A percentile compares a stretch with the other conserved stretches of the same genome.
phyloP scores from a whole-genome alignment of 2,329 filamentous ascomycete species.

The Arthrobotrys conoides region DNA sequence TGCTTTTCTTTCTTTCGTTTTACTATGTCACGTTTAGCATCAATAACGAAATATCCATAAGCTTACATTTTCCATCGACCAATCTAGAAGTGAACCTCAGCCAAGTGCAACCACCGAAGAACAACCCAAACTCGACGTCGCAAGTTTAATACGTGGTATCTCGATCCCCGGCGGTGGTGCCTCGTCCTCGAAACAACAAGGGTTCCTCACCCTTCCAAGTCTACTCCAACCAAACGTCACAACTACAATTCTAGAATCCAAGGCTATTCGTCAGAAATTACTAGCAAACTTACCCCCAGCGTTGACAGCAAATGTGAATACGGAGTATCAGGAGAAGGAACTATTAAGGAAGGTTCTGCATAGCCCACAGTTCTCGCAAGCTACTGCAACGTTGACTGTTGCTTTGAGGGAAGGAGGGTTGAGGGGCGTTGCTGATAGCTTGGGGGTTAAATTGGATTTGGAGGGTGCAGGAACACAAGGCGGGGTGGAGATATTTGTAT shows the following conservation, averaged over 20 bases:
- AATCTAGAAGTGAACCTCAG: slow-evolving; percentile 51
- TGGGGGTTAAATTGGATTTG: slow-evolving; percentile 82
- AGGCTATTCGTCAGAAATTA: slow-evolving; percentile 73
- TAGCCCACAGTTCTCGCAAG: slow-evolving; percentile 92
- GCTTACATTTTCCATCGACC: slow-evolving; percentile 47
- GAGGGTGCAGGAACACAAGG: slow-evolving; percentile 75
- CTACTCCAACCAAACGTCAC: slow-evolving; percentile 84
- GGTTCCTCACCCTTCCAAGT: slow-evolving; percentile 89
- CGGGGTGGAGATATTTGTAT: slow-evolving; percentile 89
- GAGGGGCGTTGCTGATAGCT: slow-evolving; percentile 87
- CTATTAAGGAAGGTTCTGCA: slow-evolving; percentile 85
- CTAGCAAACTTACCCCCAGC: slow-evolving; percentile 83
- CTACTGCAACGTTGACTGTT: slow-evolving; percentile 84
- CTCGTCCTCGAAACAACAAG: slow-evolving; percentile 73
- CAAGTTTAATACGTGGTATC: slow-evolving; percentile 61
- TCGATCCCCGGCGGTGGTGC: slow-evolving; percentile 68
- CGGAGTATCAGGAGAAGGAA: slow-evolving; percentile 83
- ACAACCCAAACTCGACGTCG: slow-evolving; percentile 44
- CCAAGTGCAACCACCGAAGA: slow-evolving; percentile 24
- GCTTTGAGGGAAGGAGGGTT: slow-evolving; percentile 91
- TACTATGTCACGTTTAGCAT: slow-evolving; percentile 56
- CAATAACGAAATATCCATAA: slow-evolving; percentile 53
- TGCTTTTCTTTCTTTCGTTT: neutral
- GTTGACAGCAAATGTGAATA: slow-evolving; percentile 80
- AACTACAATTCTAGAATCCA: slow-evolving; percentile 78